Base-by-base conservation (phyloP, 1,284 basidiomycete genomes). In the Apiotrichum mycotoxinovorans region DNA sequence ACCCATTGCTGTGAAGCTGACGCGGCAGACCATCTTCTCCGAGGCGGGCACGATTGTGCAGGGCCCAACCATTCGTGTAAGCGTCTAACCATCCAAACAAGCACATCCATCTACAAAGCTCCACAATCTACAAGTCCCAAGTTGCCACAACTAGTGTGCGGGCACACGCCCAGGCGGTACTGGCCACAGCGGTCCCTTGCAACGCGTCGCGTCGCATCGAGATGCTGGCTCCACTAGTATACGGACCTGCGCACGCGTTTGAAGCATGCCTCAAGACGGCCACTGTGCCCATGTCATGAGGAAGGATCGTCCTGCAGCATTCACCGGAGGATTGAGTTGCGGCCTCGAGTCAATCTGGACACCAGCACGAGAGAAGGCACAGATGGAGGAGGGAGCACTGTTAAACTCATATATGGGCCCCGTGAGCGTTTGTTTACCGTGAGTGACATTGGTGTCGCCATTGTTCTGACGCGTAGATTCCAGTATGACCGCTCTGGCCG, bases 401-500 rank as follows among this genome's bases (percentile, higher is more conserved):
- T n/a, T n/a, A n/a, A n/a, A n/a, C n/a, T 61, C 62, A 71, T 63
- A 57, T 64, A 63, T 15, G 22, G 25, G 11, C 43, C 25, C 62
- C 59, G 37, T 46, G 8, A 18, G 51, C 51, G 49, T 56, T 56
- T 46, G n/a, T 46, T 46, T 46, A 46, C 45, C 47, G 67, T 74
- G 54, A 62, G 63, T 62, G 37, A 41, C 45, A 52, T 45, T 47
- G 49, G 65, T 60, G 56, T 66, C 57, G 49, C 62, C n/a, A n/a
- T 60, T 61, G 9, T 26, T 37, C 54, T 60, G 20, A 60, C 55
- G 4, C 7, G 4, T 17, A 37, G 33, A 22, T 37, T 25, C 52
- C 54, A 96, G 93, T 98, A 93, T 79, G 94, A 97, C 80, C 87
- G 88, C 71, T 94, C 91, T 68, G 94, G 94, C 66, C 88, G 94